Evolutionary conservation across 139 green algal species (phyloP), one percentile per base, ranked within the genome.

Genomic region (Picocystis salinarum): DNA sequence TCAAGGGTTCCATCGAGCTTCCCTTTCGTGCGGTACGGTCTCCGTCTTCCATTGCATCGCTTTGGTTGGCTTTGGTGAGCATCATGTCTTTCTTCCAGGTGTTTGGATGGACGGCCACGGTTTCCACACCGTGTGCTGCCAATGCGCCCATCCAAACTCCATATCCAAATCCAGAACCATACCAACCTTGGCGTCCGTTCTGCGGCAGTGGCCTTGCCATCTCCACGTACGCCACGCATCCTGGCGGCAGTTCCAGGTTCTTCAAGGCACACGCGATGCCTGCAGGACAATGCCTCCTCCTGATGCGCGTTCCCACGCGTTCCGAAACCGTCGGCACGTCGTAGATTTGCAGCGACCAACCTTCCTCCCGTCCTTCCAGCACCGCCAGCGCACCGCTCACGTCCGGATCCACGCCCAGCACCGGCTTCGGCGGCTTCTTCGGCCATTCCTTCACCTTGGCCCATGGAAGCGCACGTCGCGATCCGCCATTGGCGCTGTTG

Each of bases 351-450:
- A n/a, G n/a, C n/a, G n/a, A n/a, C n/a, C n/a, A n/a, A n/a, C n/a
- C n/a, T n/a, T n/a, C n/a, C n/a, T n/a, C n/a, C n/a, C n/a, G n/a
- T 19, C 39, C 47, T 10, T 22, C 20, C 11, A n/a, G 4, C n/a
- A 55, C 17, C 6, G 56, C 61, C 5, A 82, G 28, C 0, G 73
- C 70, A 5, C 73, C 73, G 22, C 23, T 40, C 15, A 48, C 37
- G 30, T 82, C 73, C 13, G 73, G 70, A 25, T 82, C 73, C 13
- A 79, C 59, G 6, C 61, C 62, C n/a, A n/a, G n/a, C n/a, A n/a
- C n/a, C n/a, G n/a, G n/a, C n/a, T n/a, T n/a, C n/a, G n/a, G n/a
- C n/a, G n/a, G n/a, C n/a, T n/a, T n/a, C n/a, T n/a, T n/a, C n/a
- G n/a, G n/a, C n/a, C n/a, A n/a, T n/a, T n/a, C n/a, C n/a, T n/a